phyloP scores from a whole-genome alignment of 2,329 filamentous ascomycete species.

The Colletotrichum sp. region DNA sequence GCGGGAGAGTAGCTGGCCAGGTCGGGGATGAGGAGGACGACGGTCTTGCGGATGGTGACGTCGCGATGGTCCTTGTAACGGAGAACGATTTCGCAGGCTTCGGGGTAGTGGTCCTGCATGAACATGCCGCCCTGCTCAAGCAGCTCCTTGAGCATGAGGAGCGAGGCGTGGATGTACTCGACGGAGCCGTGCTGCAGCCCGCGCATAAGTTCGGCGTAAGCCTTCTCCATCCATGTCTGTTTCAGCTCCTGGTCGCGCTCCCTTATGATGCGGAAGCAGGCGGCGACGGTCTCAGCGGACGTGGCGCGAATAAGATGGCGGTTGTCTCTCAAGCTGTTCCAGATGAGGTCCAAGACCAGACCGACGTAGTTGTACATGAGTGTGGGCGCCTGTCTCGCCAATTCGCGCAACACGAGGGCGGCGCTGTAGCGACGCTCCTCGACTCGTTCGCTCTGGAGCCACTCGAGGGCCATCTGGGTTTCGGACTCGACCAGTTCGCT shows the following conservation, averaged over 20 bases:
- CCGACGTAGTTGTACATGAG: constrained; percentile 94
- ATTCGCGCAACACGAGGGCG: constrained; percentile 86
- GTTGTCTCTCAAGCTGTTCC: constrained; percentile 89
- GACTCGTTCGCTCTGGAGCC: constrained; percentile 92
- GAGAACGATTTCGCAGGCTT: constrained; percentile 91
- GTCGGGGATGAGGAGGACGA: constrained; percentile 90
- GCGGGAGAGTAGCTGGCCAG: constrained; percentile 90
- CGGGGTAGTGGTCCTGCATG: constrained; percentile 94
- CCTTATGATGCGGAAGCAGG: constrained; percentile 94
- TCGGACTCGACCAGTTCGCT: constrained; percentile 96
- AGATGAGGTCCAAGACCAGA: constrained; percentile 95
- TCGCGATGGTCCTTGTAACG: constrained; percentile 94
- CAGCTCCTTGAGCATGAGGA: constrained; percentile 90
- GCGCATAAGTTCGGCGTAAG: constrained; percentile 83
- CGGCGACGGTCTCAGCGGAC: constrained; percentile 90
- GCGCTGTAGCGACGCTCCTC: constrained; percentile 94
- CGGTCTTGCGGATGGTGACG: constrained; percentile 83
- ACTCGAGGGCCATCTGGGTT: constrained; percentile 94
- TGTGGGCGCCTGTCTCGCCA: constrained; percentile 91
- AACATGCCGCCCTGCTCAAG: constrained; percentile 97
- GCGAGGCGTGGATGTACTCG: constrained; percentile 91
- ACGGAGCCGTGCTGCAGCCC: constrained; percentile 82
- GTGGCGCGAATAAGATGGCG: constrained; percentile 92
- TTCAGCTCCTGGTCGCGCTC: constrained; percentile 90
- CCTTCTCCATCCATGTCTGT: constrained; percentile 86